Evolutionary conservation across 202 grass and related monocot species (phyloP).

Genomic region (Schoenoplectus triqueter): DNA sequence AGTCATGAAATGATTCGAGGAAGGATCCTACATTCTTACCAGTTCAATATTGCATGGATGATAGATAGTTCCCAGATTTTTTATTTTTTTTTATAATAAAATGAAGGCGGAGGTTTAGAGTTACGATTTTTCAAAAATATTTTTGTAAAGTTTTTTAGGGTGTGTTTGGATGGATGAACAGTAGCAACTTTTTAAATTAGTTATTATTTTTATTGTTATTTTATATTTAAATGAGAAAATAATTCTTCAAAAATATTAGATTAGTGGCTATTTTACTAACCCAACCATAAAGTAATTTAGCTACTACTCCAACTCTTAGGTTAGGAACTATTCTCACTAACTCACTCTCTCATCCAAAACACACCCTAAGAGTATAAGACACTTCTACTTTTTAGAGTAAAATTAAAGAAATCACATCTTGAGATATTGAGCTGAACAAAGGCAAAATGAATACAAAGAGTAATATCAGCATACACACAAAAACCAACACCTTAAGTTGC

Average conservation of each 20-base stretch:
- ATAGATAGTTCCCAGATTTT: background rate
- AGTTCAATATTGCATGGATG: background rate
- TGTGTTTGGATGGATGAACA: too few relatives aligned
- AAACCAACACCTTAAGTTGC: constrained; percentile 75
- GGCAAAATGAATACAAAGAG: constrained; percentile 76
- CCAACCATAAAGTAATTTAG: too few relatives aligned
- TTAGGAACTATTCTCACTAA: too few relatives aligned
- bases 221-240: too few relatives aligned
- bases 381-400: background rate
- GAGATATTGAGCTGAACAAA: constrained; percentile 72
- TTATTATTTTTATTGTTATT: too few relatives aligned
- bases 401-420: constrained; percentile 43
- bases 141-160: background rate
- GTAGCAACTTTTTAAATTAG: too few relatives aligned
- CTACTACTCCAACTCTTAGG: too few relatives aligned
- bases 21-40: background rate
- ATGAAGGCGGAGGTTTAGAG: background rate
- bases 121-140: background rate
- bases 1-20: background rate
- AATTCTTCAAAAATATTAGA: too few relatives aligned
- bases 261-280: too few relatives aligned
- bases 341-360: too few relatives aligned
- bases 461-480: constrained; percentile 81
- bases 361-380: background rate
- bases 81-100: background rate